Evolutionary conservation across 257 asterid species (phyloP), one percentile per base, ranked within the genome.

Genomic region (Hygrophila difformis): DNA sequence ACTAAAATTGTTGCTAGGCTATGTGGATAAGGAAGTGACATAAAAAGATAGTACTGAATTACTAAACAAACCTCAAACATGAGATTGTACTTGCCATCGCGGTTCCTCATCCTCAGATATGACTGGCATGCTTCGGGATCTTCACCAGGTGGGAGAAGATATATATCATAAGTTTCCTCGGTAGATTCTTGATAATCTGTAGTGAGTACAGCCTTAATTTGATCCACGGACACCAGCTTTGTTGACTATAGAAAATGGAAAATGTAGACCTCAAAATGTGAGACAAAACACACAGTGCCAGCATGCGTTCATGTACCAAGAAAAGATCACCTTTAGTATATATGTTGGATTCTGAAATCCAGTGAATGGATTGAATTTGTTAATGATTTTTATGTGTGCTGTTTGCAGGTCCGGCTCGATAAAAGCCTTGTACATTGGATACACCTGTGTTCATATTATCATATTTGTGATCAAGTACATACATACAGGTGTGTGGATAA

Each of bases 71-170:
- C 99, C 99, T 91, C 99, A 73, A 91, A 91, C 96, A 91, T 91
- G 68, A 91, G 99, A 72, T 68, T 91, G 77, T 91, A 91, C 64
- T 81, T 91, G 31, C 99, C 99, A 53, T 91, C 96, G 62, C 80
- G 71, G 66, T 86, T 86, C 76, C 99, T 77, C 99, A 91, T 91
- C 79, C 99, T 82, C 79, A 91, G 68, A 71, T 91, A 91, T 5
- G 99, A 91, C 57, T 91, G 99, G 56, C 99, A 91, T 40, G 96
- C 94, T 69, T 91, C 99, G 39, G 95, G 96, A 74, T 91, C 99
- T 74, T 91, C 99, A 36, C 99, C 94, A 16, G 99, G 99, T 35
- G 99, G 99, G 26, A 91, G 85, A 59, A 91, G 96, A 78, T 79
- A 91, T 41, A 91, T 91, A 49, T 91, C 99, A 68, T 91, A 91